Percentiles rank a stretch among this genome's conserved stretches.
These are phyloP conservation scores for Neolentinus lepideus DNA, from an alignment of 1,284 basidiomycete genomes.

Conservation along the genomic window DNA sequence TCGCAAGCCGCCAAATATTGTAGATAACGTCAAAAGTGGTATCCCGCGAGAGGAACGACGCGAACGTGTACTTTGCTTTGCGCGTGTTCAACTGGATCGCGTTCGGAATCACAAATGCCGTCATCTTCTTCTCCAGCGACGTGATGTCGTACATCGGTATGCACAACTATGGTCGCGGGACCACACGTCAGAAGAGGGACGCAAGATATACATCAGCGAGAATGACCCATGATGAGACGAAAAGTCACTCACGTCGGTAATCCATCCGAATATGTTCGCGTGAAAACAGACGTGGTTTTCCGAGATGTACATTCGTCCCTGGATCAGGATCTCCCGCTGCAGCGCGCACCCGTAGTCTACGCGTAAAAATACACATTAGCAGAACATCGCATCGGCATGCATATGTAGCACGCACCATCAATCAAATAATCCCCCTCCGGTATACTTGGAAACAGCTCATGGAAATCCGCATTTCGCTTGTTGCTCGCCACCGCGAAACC, in stretches of 20 bases:
- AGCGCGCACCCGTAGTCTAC: conserved; percentile 95
- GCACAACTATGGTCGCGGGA: conserved; percentile 53
- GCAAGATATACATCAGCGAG: neutral
- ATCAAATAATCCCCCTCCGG: conserved; percentile 98
- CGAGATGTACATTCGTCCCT: conserved; percentile 94
- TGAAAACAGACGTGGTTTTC: conserved; percentile 99
- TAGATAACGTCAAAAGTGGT: conserved; percentile 94
- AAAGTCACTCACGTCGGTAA: conserved; percentile 76
- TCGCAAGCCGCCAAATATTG: conserved; percentile 92
- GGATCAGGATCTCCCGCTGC: conserved; percentile 93
- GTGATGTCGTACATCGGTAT: conserved; percentile 91
- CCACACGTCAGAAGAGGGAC: conserved; percentile 1
- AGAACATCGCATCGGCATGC: too few relatives aligned
- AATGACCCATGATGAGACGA: neutral
- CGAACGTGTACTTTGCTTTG: conserved; percentile 85
- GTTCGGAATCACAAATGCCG: conserved; percentile 97
- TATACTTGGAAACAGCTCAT: conserved; percentile 82
- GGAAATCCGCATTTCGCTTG: conserved; percentile 94
- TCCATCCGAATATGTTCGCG: conserved; percentile 99
- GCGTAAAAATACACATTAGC: conserved; percentile 18
- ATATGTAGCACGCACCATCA: conserved; percentile 61
- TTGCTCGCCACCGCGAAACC: conserved; percentile 97
- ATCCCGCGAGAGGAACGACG: conserved; percentile 94
- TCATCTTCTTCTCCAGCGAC: conserved; percentile 95
- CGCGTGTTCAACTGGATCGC: conserved; percentile 89